Evolutionary conservation across 1,284 basidiomycete genomes (phyloP).

Genomic region (Microbotryum lychnidis-dioicae): DNA sequence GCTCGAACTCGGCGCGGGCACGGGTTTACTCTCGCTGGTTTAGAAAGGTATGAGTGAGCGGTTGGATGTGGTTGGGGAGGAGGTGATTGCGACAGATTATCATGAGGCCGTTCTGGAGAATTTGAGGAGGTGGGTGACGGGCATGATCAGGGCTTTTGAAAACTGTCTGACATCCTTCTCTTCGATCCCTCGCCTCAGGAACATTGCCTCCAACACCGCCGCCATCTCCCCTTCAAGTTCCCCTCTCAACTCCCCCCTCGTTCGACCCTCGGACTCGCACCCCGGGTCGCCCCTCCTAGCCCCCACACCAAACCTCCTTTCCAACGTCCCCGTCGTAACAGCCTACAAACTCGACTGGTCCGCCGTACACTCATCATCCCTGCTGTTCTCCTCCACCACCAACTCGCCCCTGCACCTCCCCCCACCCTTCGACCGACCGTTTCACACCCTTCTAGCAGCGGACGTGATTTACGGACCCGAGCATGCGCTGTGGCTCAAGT

Average conservation of each 20-base stretch:
- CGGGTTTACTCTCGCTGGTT: constrained; percentile 55
- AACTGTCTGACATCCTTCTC: too few relatives aligned
- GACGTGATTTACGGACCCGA: constrained; percentile 66
- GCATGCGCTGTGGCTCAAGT: constrained; percentile 61
- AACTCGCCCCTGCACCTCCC: constrained; percentile 11
- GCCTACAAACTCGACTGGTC: constrained; percentile 31
- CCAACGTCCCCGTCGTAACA: constrained; percentile 8
- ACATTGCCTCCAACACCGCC: constrained; percentile 55
- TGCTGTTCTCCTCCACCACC: constrained; percentile 13
- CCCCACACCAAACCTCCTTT: not conserved
- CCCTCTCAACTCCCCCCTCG: constrained; percentile 5
- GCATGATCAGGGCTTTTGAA: too few relatives aligned
- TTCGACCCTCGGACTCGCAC: not conserved
- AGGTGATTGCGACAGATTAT: constrained; percentile 55
- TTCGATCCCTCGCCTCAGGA: constrained; percentile 38
- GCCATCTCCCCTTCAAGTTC: constrained; percentile 20
- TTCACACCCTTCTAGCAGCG: constrained; percentile 65
- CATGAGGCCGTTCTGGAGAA: constrained; percentile 68
- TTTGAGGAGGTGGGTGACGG: constrained; percentile 42
- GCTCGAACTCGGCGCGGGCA: constrained; percentile 79
- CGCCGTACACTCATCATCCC: constrained; percentile 26
- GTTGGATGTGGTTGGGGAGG: not conserved
- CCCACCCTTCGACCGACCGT: constrained; percentile 41
- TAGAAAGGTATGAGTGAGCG: constrained; percentile 29
- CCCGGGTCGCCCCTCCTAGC: constrained; percentile 7